Base-by-base conservation (phyloP, 169 alveolate genomes). In the Theileria parva region DNA sequence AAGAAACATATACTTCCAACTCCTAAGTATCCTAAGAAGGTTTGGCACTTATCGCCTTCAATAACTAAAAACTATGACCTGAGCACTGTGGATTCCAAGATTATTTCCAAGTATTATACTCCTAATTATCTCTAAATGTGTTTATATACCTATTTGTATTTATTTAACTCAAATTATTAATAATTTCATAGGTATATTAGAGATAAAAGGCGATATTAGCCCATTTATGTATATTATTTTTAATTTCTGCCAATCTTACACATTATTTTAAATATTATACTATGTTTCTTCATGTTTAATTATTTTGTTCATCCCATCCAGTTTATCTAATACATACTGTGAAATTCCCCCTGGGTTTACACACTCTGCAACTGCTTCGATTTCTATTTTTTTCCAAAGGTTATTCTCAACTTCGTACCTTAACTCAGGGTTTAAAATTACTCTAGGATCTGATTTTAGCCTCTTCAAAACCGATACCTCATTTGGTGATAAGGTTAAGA, bases 321-420 rank as follows among this genome's bases (percentile, higher is more conserved):
- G 48, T 51, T 86, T 70, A 28, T 71, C 55, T n/a, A 32, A 37
- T 51, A 86, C 55, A 23, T 70, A 76, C 12, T 79, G 67, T 6
- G 63, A 77, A 77, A 67, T 79, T 0, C 87, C 91, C 44, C 37
- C 34, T 73, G 68, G 67, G 34, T 28, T 59, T 34, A 59, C 19
- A 37, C 74, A 30, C 80, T 28, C 80, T n/a, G 70, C 84, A 28
- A 86, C 39, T 17, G 91, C 92, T 68, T 86, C 92, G 0, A 80
- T 86, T 67, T 86, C 91, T 55, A 80, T 63, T 30, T 86, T 86
- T 1, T 9, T 25, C 28, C 21, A 73, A 9, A 19, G 30, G 65
- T 73, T 53, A 11, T 86, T 61, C 86, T 74, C 77, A 61, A 71
- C 55, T 63, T 71, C 79, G 11, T 71, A 7, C 44, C 70, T 79